These are phyloP conservation scores for Lotmaria passim DNA, from an alignment of 208 protist genomes.

Conservation along the genomic window DNA sequence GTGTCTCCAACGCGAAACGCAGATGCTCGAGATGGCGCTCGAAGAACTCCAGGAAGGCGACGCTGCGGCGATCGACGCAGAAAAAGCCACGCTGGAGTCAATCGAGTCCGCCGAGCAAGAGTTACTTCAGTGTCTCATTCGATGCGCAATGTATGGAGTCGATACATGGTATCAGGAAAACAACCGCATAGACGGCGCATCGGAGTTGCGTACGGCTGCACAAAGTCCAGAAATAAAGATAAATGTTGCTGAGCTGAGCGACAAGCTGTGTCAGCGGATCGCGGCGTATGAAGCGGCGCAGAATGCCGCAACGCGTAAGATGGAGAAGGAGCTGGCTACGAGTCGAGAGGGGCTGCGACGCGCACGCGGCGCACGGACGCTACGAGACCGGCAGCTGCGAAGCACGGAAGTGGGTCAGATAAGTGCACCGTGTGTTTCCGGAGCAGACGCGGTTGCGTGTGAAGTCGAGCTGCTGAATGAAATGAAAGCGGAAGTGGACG, in stretches of 20 bases:
- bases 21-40: conserved; percentile 27
- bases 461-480: conserved; percentile 12
- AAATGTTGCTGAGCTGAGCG: neutral
- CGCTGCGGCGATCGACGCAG: neutral
- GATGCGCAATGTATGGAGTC: neutral
- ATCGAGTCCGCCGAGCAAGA: conserved; percentile 3
- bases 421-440: too few relatives aligned
- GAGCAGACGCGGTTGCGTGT: neutral
- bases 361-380: neutral
- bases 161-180: too few relatives aligned
- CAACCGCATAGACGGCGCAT: too few relatives aligned
- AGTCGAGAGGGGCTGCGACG: neutral
- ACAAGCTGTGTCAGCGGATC: neutral
- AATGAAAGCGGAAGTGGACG: conserved; percentile 12
- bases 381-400: neutral
- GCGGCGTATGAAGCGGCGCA: neutral
- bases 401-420: neutral
- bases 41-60: conserved; percentile 27
- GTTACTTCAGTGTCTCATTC: conserved; percentile 14
- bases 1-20: conserved; percentile 19
- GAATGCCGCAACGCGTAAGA: neutral
- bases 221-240: neutral
- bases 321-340: neutral
- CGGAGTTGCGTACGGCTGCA: neutral
- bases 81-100: neutral